Evolutionary conservation across 345 rosid genomes (phyloP), one percentile per base, ranked within the genome.

Genomic region (Eucalyptus pauciflora): DNA sequence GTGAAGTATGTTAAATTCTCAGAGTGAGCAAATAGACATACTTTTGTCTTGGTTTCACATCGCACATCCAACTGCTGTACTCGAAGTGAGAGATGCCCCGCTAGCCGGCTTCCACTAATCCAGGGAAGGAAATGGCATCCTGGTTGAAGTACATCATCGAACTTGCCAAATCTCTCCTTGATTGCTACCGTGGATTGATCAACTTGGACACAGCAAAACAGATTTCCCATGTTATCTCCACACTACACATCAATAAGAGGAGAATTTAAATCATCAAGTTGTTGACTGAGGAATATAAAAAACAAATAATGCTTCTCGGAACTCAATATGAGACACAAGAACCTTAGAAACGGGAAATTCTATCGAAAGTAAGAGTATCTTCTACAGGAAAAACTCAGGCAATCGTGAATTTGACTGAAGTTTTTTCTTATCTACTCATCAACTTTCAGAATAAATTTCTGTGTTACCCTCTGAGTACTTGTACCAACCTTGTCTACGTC

Each of bases 31-130:
- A 1, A 45, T 20, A 41, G 31, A 79, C 80, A 18, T 37, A 91
- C 94, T 92, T 91, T 93, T 45, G 94, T 93, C 91, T 92, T 93
- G 80, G 94, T 93, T 88, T 93, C 92, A 6, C 94, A 93, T 29
- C 88, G 88, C 54, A 93, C 93, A 69, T 92, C 94, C 91, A 93
- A 51, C 85, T 92, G 93, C 87, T 92, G 93, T 88, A 93, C 86
- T 85, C 94, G 89, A 69, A 93, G 90, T 16, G 93, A 89, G 56
- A 93, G 92, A 60, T 91, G 89, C n/a, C 93, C 93, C 1, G 91
- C 92, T 25, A 93, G 67, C 89, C 81, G 92, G 50, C 92, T 91
- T 58, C 94, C 94, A 27, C 90, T 87, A 80, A 89, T 16, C 94
- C 94, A 93, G 49, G 94, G 94, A 29, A 93, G 88, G 89, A 86